Conservation (phyloP, 306 rosid genomes). For the Quercus variabilis region DNA sequence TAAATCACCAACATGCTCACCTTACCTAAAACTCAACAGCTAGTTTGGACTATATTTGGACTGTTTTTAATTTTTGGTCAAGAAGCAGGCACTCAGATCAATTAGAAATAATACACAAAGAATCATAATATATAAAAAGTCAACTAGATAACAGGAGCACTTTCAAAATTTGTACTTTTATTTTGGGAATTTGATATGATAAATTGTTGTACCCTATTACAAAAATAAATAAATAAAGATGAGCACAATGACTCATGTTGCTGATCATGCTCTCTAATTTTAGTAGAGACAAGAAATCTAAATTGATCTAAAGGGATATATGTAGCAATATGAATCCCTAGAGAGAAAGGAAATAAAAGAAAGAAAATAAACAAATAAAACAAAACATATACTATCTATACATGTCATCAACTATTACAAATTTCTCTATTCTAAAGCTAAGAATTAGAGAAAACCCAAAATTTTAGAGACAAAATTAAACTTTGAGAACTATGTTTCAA, state of each 20-base stretch:
- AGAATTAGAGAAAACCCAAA: slow-evolving; percentile 14
- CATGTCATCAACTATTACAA: slow-evolving; percentile 16
- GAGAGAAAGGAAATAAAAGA: slow-evolving; percentile 5
- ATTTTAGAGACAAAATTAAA: slow-evolving; percentile 14
- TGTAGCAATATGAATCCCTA: slow-evolving; percentile 17
- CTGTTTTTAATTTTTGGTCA: too few species aligned
- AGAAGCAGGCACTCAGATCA: too few species aligned
- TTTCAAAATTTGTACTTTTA: not conserved
- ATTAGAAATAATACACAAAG: too few species aligned
- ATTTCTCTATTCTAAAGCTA: slow-evolving; percentile 5
- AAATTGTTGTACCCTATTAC: not conserved
- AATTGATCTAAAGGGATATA: slow-evolving; percentile 9
- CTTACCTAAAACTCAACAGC: too few species aligned
- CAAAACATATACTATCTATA: slow-evolving; percentile 20
- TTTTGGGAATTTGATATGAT: not conserved
- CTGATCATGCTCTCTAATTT: not conserved
- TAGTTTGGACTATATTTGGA: too few species aligned
- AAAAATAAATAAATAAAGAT: not conserved
- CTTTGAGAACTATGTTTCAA: slow-evolving; percentile 2
- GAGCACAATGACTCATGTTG: not conserved
- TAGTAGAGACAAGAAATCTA: not conserved
- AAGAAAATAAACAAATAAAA: not conserved
- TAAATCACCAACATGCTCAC: too few species aligned
- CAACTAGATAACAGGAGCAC: not conserved
- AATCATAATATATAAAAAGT: not conserved